Evolutionary conservation across 2,329 filamentous ascomycete genomes (phyloP).

Genomic region (Plectosphaerella cucumerina): DNA sequence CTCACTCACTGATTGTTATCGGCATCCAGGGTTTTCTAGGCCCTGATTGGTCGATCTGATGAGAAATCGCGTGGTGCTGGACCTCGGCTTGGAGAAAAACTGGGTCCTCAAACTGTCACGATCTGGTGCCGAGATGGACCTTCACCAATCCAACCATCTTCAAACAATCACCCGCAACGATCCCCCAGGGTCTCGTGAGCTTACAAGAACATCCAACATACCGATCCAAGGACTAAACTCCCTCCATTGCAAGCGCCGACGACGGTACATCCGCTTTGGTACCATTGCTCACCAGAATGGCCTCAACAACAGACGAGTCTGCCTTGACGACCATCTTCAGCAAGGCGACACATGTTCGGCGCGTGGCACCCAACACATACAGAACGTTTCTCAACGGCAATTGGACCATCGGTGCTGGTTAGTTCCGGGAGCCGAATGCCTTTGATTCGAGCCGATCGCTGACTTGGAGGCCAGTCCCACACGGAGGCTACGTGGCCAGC

Average conservation of each 20-base stretch:
- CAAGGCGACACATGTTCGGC: slow-evolving; percentile 15
- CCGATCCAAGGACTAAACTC: not conserved
- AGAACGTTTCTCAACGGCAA: slow-evolving; percentile 14
- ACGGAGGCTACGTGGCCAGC: slow-evolving; percentile 41
- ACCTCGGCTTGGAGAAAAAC: too few relatives aligned
- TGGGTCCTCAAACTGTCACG: too few relatives aligned
- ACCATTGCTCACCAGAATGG: not conserved
- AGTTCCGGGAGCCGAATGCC: not conserved
- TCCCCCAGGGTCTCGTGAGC: too few relatives aligned
- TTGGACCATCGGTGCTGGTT: slow-evolving; percentile 20
- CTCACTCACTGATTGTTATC: too few relatives aligned
- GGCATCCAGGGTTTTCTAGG: too few relatives aligned
- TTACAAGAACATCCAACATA: too few relatives aligned
- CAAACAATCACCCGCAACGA: too few relatives aligned
- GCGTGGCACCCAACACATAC: slow-evolving; percentile 17
- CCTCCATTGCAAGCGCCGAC: too few relatives aligned
- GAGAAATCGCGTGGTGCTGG: too few relatives aligned
- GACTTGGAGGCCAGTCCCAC: slow-evolving; percentile 27
- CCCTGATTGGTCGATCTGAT: too few relatives aligned
- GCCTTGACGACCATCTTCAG: slow-evolving; percentile 7
- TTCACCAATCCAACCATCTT: too few relatives aligned
- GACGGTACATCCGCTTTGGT: not conserved
- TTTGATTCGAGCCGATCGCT: not conserved
- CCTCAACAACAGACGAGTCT: not conserved
- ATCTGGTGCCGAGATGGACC: too few relatives aligned